These are phyloP conservation scores for Melanogaster broomeanus DNA, from an alignment of 768 basidiomycete species.

Conservation along the genomic window DNA sequence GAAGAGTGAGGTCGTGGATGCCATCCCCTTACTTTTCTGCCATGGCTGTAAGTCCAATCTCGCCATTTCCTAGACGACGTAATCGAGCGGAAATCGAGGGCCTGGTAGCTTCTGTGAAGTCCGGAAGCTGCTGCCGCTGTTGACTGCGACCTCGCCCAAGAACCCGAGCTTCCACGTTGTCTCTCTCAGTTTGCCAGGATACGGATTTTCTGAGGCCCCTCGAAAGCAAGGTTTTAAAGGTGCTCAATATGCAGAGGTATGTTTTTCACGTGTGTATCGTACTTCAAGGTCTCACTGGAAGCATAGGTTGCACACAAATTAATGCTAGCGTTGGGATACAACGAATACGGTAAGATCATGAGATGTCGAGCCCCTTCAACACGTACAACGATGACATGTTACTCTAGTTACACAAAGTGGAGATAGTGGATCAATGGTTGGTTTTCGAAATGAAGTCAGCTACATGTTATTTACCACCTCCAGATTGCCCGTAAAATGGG, in stretches of 20 bases:
- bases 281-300: constrained; percentile 3
- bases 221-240: constrained; percentile 51
- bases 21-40: constrained; percentile 60
- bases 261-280: background rate
- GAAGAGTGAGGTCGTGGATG: constrained; percentile 42
- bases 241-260: constrained; percentile 59
- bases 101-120: constrained; percentile 62
- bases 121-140: constrained; percentile 54
- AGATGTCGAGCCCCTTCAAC: no score
- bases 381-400: background rate
- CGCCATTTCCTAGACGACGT: background rate
- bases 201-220: constrained; percentile 60
- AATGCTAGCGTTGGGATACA: constrained; percentile 50
- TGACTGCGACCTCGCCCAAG: constrained; percentile 40
- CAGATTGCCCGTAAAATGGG: constrained; percentile 40
- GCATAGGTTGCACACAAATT: constrained; percentile 46
- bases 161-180: constrained; percentile 67
- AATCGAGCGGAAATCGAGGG: constrained; percentile 41
- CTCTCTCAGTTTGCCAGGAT: constrained; percentile 58
- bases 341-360: constrained; percentile 43
- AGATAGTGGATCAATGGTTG: constrained; percentile 46
- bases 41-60: constrained; percentile 52
- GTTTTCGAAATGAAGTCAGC: background rate
- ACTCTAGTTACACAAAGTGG: constrained; percentile 49
- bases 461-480: background rate